Percentiles rank a stretch among this genome's conserved stretches.
phyloP scores from a whole-genome alignment of 2,329 filamentous ascomycete genomes.

The Drechslera avenae region DNA sequence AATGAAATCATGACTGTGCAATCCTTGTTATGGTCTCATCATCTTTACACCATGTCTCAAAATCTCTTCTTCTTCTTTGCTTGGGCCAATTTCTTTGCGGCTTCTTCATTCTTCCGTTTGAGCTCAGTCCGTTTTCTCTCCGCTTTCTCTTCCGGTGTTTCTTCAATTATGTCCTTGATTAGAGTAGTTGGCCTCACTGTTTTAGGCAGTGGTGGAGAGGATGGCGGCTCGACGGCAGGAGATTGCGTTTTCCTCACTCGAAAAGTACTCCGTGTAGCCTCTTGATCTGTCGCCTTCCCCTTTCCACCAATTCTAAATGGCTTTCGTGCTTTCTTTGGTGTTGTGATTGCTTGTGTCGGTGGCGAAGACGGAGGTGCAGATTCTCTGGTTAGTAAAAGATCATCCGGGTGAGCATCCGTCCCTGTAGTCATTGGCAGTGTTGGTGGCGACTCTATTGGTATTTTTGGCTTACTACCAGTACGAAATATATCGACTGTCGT shows the following conservation, averaged over 20 bases:
- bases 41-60: conserved; percentile 7
- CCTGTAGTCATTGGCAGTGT: neutral
- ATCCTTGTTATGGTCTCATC: neutral
- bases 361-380: conserved; percentile 7
- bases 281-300: conserved; percentile 17
- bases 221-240: conserved; percentile 12
- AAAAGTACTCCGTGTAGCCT: conserved; percentile 3
- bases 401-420: neutral
- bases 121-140: conserved; percentile 61
- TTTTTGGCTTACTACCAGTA: conserved; percentile 36
- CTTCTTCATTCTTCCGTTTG: conserved; percentile 60
- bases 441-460: conserved; percentile 3
- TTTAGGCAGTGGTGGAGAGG: conserved; percentile 9
- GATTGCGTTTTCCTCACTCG: conserved; percentile 11
- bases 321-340: conserved; percentile 23
- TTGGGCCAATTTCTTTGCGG: conserved; percentile 57
- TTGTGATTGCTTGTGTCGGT: conserved; percentile 1
- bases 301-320: conserved; percentile 45
- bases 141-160: conserved; percentile 58
- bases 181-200: conserved; percentile 15
- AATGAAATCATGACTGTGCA: too few species aligned
- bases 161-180: conserved; percentile 29
- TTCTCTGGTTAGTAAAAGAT: neutral
- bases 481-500: conserved; percentile 32
- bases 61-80: conserved; percentile 45